phyloP scores from a whole-genome alignment of 2,329 filamentous ascomycete genomes.

The Colletotrichum horii region DNA sequence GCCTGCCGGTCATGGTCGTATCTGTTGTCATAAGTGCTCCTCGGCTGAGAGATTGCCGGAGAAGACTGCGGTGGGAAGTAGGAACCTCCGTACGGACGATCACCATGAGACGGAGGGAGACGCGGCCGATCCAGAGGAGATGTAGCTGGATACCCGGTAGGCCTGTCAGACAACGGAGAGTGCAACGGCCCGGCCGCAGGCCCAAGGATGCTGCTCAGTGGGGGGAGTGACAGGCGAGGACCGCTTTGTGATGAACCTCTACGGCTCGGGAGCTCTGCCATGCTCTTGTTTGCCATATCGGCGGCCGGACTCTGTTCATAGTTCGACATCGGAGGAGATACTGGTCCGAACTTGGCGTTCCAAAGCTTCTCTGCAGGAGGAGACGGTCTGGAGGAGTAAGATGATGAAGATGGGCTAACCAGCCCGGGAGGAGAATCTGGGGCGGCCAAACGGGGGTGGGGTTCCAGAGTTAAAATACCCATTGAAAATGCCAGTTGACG shows the following conservation, averaged over 20 bases:
- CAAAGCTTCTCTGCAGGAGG: slow-evolving; percentile 51
- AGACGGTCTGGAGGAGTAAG: slow-evolving; percentile 49
- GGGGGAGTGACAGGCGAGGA: slow-evolving; percentile 56
- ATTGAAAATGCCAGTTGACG: slow-evolving; percentile 47
- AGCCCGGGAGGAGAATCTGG: slow-evolving; percentile 61
- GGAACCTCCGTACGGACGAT: slow-evolving; percentile 45
- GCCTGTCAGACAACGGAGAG: slow-evolving; percentile 52
- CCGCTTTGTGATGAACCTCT: slow-evolving; percentile 35
- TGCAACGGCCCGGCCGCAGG: slow-evolving; percentile 48
- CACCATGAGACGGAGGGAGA: slow-evolving; percentile 39
- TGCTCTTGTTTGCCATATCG: slow-evolving; percentile 47
- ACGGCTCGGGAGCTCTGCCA: slow-evolving; percentile 40
- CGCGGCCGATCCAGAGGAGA: slow-evolving; percentile 55
- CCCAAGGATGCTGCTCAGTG: slow-evolving; percentile 62
- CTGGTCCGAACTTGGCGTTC: slow-evolving; percentile 40
- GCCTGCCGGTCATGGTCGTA: slow-evolving; percentile 46
- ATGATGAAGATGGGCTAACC: slow-evolving; percentile 55
- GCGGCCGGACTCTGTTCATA: slow-evolving; percentile 55
- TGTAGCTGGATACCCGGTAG: slow-evolving; percentile 43
- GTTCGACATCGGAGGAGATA: slow-evolving; percentile 63
- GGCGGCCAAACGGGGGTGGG: slow-evolving; percentile 53
- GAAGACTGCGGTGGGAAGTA: slow-evolving; percentile 50
- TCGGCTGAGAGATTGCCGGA: slow-evolving; percentile 46
- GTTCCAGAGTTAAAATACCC: slow-evolving; percentile 59
- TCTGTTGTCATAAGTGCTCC: slow-evolving; percentile 51